Evolutionary conservation across 305 asterid genomes (phyloP).

Genomic region (Solanum hybrid): DNA sequence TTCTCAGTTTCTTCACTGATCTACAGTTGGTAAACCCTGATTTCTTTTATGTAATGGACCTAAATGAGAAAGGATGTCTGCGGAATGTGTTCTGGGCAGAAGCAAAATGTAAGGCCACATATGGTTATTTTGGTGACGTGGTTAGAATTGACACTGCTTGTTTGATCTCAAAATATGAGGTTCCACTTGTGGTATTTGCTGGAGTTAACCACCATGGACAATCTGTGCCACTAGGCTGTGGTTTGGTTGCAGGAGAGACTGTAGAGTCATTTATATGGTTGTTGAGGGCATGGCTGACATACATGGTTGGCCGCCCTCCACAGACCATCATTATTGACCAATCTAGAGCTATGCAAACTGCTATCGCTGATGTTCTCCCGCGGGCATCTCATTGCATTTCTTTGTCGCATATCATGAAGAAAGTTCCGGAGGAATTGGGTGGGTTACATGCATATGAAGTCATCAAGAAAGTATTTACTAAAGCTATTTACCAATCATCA

Average conservation of each 20-base stretch:
- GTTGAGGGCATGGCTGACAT: slow-evolving; percentile 49
- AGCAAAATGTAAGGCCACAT: slow-evolving; percentile 30
- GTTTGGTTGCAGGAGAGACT: slow-evolving; percentile 31
- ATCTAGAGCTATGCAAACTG: slow-evolving; percentile 35
- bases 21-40: slow-evolving; percentile 41
- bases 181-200: slow-evolving; percentile 40
- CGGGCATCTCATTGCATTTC: slow-evolving; percentile 45
- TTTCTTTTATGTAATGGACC: slow-evolving; percentile 49
- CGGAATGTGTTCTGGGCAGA: slow-evolving; percentile 57
- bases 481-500: slow-evolving; percentile 26
- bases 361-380: slow-evolving; percentile 42
- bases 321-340: slow-evolving; percentile 26
- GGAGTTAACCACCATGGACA: slow-evolving; percentile 52
- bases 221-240: slow-evolving; percentile 41
- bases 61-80: slow-evolving; percentile 40
- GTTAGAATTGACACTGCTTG: slow-evolving; percentile 27
- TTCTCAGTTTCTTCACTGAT: slow-evolving; percentile 31
- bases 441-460: slow-evolving; percentile 24
- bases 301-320: slow-evolving; percentile 49
- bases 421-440: slow-evolving; percentile 17
- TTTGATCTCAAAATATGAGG: slow-evolving; percentile 30
- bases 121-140: slow-evolving; percentile 43
- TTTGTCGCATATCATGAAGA: slow-evolving; percentile 29
- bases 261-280: slow-evolving; percentile 49
- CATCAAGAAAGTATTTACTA: slow-evolving; percentile 18